Conservation (phyloP, 108 stramenopile species). For the Asterionellopsis glacialis region DNA sequence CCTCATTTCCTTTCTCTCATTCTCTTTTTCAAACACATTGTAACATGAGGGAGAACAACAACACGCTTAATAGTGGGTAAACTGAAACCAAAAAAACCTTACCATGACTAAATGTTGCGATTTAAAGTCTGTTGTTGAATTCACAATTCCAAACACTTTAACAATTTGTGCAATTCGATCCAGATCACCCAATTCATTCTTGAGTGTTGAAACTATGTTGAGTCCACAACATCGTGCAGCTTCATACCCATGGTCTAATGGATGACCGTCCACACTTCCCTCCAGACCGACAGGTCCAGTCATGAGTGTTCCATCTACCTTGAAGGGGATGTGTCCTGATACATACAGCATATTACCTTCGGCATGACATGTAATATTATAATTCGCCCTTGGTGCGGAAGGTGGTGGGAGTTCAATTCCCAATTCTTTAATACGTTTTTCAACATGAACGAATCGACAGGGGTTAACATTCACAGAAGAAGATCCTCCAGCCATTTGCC, state of each 20-base stretch:
- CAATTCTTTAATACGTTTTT: slow-evolving; percentile 62
- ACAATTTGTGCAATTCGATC: slow-evolving; percentile 80
- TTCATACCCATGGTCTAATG: slow-evolving; percentile 78
- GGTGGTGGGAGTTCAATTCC: slow-evolving; percentile 74
- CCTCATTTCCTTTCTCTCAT: slow-evolving; percentile 24
- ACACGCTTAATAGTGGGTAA: too few relatives aligned
- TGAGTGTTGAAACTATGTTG: slow-evolving; percentile 81
- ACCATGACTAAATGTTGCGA: slow-evolving; percentile 77
- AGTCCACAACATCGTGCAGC: slow-evolving; percentile 82
- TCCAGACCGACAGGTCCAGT: slow-evolving; percentile 68
- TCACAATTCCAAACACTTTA: slow-evolving; percentile 89
- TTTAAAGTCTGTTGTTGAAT: slow-evolving; percentile 76
- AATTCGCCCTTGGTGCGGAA: slow-evolving; percentile 80
- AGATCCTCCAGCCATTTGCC: too few relatives aligned
- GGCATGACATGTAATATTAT: slow-evolving; percentile 65
- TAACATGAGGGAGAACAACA: too few relatives aligned
- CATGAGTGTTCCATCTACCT: slow-evolving; percentile 62
- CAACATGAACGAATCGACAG: slow-evolving; percentile 51
- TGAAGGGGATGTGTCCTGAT: slow-evolving; percentile 82
- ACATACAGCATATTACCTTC: slow-evolving; percentile 63
- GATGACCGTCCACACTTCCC: slow-evolving; percentile 31
- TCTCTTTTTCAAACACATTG: too few relatives aligned
- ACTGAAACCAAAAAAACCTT: too few relatives aligned
- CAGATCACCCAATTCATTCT: slow-evolving; percentile 74
- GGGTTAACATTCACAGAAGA: too few relatives aligned